These are phyloP conservation scores for Botrytis aclada DNA, from an alignment of 2,329 filamentous ascomycete species.

Conservation along the genomic window DNA sequence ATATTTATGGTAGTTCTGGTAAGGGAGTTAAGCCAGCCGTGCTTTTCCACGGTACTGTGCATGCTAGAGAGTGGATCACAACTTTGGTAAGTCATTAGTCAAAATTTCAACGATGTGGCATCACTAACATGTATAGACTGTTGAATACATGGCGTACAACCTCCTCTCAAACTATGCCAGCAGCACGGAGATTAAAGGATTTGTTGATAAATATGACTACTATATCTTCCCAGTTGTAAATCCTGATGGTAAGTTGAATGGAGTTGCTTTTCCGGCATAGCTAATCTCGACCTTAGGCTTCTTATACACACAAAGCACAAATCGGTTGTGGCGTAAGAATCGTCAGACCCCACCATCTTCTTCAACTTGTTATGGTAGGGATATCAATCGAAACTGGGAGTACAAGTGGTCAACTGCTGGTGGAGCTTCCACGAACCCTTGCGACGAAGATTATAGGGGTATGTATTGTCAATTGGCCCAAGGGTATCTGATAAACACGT, in stretches of 20 bases:
- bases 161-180: slow-evolving; percentile 48
- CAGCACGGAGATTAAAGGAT: slow-evolving; percentile 41
- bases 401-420: slow-evolving; percentile 46
- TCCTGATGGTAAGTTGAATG: slow-evolving; percentile 49
- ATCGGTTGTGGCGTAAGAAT: slow-evolving; percentile 63
- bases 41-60: slow-evolving; percentile 56
- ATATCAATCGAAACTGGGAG: slow-evolving; percentile 60
- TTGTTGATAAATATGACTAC: slow-evolving; percentile 62
- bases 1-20: slow-evolving; percentile 49
- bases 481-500: background rate
- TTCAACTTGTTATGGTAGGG: slow-evolving; percentile 47
- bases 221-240: slow-evolving; percentile 63
- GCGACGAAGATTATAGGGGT: slow-evolving; percentile 47
- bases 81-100: slow-evolving; percentile 39
- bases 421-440: slow-evolving; percentile 51
- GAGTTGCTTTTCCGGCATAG: background rate
- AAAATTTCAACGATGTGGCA: background rate
- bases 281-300: slow-evolving; percentile 45
- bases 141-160: slow-evolving; percentile 52
- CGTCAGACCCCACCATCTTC: slow-evolving; percentile 42
- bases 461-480: slow-evolving; percentile 3
- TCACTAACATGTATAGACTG: slow-evolving; percentile 26
- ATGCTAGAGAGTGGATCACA: slow-evolving; percentile 60
- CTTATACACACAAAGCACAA: slow-evolving; percentile 52
- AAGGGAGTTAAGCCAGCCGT: slow-evolving; percentile 49